A percentile compares a stretch with the other conserved stretches of the same genome.
These are phyloP conservation scores for Fusarium sp. DNA, from an alignment of 2,329 filamentous ascomycete genomes.

Conservation along the genomic window DNA sequence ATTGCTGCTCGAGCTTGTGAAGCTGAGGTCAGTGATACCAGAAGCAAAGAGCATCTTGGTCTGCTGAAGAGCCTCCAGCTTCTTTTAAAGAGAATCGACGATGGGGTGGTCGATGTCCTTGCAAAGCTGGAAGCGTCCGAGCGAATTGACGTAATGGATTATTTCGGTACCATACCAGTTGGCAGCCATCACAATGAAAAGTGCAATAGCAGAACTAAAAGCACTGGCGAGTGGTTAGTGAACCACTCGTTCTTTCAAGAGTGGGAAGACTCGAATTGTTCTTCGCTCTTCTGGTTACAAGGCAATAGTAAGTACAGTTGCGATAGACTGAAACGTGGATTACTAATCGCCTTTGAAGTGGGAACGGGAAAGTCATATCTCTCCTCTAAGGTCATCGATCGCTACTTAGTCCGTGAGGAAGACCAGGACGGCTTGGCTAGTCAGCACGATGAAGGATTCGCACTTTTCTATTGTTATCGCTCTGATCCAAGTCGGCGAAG, in stretches of 20 bases:
- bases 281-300: not conserved
- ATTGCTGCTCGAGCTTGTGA: not conserved
- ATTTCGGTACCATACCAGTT: not conserved
- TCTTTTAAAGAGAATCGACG: not conserved
- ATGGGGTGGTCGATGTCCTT: not conserved
- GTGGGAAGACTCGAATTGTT: not conserved
- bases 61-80: not conserved
- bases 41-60: not conserved
- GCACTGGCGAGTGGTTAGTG: not conserved
- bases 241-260: too few species aligned
- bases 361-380: not conserved
- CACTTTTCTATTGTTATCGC: not conserved
- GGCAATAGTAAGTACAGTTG: not conserved
- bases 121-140: too few species aligned
- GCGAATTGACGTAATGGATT: too few species aligned
- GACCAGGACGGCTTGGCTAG: rapidly evolving
- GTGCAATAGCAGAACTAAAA: not conserved
- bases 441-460: not conserved
- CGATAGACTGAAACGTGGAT: too few species aligned
- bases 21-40: not conserved
- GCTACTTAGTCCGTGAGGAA: not conserved
- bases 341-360: not conserved
- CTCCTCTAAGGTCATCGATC: not conserved
- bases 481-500: not conserved
- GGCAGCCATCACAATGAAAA: not conserved